Percentiles rank a stretch among this genome's conserved stretches.
Conservation (phyloP, 495 filamentous ascomycete genomes). For the Letharia lupina region DNA sequence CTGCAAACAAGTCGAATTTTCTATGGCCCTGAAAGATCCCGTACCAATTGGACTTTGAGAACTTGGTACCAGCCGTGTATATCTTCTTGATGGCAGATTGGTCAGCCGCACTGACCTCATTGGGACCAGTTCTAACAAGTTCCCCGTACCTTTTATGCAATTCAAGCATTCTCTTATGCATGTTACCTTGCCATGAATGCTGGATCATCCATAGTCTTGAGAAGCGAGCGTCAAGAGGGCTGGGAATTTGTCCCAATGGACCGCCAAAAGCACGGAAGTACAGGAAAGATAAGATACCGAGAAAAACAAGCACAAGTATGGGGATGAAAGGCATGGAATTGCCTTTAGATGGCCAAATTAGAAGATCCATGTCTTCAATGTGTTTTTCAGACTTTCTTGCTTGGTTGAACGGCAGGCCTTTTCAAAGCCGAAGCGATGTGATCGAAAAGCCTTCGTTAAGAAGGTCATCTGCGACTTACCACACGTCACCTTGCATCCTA, state of each 20-base stretch:
- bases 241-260: conserved; percentile 29
- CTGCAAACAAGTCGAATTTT: conserved; percentile 31
- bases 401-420: not conserved
- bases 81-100: conserved; percentile 29
- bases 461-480: no score
- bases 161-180: conserved; percentile 45
- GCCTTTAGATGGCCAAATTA: not conserved
- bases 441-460: no score
- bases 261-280: conserved; percentile 28
- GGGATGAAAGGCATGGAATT: not conserved
- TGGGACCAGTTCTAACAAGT: conserved; percentile 54
- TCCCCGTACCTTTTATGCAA: conserved; percentile 49
- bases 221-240: conserved; percentile 30
- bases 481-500: no score
- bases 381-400: not conserved
- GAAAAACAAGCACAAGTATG: conserved; percentile 9
- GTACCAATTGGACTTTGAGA: conserved; percentile 30
- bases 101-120: conserved; percentile 49
- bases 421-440: not conserved
- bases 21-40: conserved; percentile 31
- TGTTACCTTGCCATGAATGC: conserved; percentile 38
- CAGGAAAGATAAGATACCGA: conserved; percentile 10
- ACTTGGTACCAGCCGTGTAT: conserved; percentile 30
- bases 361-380: conserved; percentile 3
- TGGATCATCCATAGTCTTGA: conserved; percentile 48